Base-by-base conservation (phyloP, 495 filamentous ascomycete genomes). In the Cercophora scortea region DNA sequence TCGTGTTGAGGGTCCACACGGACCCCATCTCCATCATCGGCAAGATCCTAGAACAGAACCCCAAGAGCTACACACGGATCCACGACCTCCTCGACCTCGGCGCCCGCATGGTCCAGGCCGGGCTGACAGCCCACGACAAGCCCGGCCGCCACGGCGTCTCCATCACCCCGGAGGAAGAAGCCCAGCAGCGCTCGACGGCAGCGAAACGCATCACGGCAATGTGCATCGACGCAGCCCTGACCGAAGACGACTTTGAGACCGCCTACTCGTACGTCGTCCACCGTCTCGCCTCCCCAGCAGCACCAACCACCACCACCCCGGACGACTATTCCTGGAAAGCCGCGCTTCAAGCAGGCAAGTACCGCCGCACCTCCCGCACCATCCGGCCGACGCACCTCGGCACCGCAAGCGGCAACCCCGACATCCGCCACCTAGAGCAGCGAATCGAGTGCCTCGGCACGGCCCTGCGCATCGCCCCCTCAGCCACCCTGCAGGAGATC, bases 231-330 rank as follows among this genome's bases (percentile, higher is more conserved):
- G 85, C 90, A 6, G 89, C 92, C 32, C 79, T 97, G 1, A 71
- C 75, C 6, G 88, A 91, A 63, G 82, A 93, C 59, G 93, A 98
- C 61, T 97, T 97, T 57, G 92, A 95, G 56, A 97, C 94, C 1
- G 94, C 94, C 18, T 97, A 97, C 69, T 95, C 90, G 11, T 96
- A 93, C 69, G 86, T 95, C 35, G 80, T 94, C 53, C 95, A 80
- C 58, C 75, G 79, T 9, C 64, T 87, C 12, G 13, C 13, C 57
- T 42, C 48, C 16, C 32, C 48, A n/a, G 25, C 25, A 50, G 13
- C 32, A 35, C 12, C 11, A 25, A 33, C 17, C 6, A 45, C 12
- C 32, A 56, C 52, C 40, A 44, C 33, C 15, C 40, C 52, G n/a
- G 68, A 75, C 52, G 86, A 93, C 50, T 86, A 87, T 59, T 86